phyloP scores from a whole-genome alignment of 495 filamentous ascomycete species.

The Aspergillus taichungensis region DNA sequence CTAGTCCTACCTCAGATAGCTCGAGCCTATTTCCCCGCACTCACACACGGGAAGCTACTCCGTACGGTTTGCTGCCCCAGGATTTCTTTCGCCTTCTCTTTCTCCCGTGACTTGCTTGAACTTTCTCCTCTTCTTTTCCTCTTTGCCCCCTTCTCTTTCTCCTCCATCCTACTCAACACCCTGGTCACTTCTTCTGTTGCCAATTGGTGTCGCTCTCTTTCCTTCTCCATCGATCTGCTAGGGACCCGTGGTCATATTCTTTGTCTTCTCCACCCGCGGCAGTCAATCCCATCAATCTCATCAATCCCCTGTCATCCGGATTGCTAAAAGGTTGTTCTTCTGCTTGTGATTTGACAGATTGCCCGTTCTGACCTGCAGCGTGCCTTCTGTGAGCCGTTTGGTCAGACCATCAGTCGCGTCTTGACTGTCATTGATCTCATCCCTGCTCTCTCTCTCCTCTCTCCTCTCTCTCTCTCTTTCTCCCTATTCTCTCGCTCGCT shows the following conservation, averaged over 20 bases:
- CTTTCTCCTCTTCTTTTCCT: constrained; percentile 6
- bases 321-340: not conserved
- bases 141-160: constrained; percentile 8
- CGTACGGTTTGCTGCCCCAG: too few relatives aligned
- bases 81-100: constrained; percentile 8
- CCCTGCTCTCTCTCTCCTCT: constrained; percentile 4
- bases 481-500: constrained; percentile 1
- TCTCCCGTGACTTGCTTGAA: constrained; percentile 5
- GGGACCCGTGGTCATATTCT: too few relatives aligned
- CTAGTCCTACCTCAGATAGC: too few relatives aligned
- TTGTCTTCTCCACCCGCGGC: constrained; percentile 2
- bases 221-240: not conserved
- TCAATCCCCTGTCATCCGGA: too few relatives aligned
- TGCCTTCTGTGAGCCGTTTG: constrained; percentile 15
- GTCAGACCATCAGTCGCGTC: constrained; percentile 9
- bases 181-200: constrained; percentile 1
- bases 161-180: not conserved
- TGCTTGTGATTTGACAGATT: constrained; percentile 9
- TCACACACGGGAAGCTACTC: too few relatives aligned
- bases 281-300: constrained; percentile 1
- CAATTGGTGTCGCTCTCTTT: constrained; percentile 13
- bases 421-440: constrained; percentile 5
- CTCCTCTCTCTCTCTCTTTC: constrained; percentile 8
- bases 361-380: constrained; percentile 16
- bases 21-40: too few relatives aligned